These are phyloP conservation scores for Colletotrichum sojae DNA, from an alignment of 2,329 filamentous ascomycete genomes.

Conservation along the genomic window DNA sequence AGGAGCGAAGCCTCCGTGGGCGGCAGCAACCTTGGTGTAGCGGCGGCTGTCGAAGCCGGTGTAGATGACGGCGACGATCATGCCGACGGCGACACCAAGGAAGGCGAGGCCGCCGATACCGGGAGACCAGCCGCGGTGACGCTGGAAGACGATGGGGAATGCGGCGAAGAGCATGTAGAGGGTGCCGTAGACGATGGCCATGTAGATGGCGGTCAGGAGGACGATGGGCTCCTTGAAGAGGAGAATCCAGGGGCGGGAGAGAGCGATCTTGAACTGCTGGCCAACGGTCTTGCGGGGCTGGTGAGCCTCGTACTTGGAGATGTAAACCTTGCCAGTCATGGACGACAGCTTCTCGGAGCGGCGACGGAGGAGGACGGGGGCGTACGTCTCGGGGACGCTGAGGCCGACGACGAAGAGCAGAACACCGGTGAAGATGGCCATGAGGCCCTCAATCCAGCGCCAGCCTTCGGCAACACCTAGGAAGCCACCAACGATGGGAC, in stretches of 20 bases:
- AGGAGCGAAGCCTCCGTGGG: slow-evolving; percentile 63
- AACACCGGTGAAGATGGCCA: slow-evolving; percentile 68
- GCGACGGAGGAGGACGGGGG: slow-evolving; percentile 45
- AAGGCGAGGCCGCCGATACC: slow-evolving; percentile 76
- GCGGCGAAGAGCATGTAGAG: slow-evolving; percentile 73
- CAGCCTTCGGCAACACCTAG: slow-evolving; percentile 74
- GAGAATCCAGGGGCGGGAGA: slow-evolving; percentile 75
- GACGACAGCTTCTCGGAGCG: slow-evolving; percentile 44
- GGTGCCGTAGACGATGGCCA: slow-evolving; percentile 72
- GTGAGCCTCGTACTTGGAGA: slow-evolving; percentile 63
- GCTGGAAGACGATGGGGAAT: slow-evolving; percentile 77
- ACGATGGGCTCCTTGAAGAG: slow-evolving; percentile 81
- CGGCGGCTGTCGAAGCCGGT: slow-evolving; percentile 60
- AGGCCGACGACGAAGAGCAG: slow-evolving; percentile 56
- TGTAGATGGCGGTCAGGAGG: slow-evolving; percentile 74
- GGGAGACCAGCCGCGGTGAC: slow-evolving; percentile 69
- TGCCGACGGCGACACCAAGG: slow-evolving; percentile 77
- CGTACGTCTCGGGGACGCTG: slow-evolving; percentile 58
- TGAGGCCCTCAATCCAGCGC: slow-evolving; percentile 79
- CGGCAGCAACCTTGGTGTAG: slow-evolving; percentile 56
- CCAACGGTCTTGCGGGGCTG: slow-evolving; percentile 50
- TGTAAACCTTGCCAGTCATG: slow-evolving; percentile 44
- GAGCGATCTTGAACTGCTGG: slow-evolving; percentile 60
- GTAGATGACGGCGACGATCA: slow-evolving; percentile 68
- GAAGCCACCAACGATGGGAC: slow-evolving; percentile 78